These are phyloP conservation scores for Aspergillus sp. DNA, from an alignment of 2,329 filamentous ascomycete genomes.

Conservation along the genomic window DNA sequence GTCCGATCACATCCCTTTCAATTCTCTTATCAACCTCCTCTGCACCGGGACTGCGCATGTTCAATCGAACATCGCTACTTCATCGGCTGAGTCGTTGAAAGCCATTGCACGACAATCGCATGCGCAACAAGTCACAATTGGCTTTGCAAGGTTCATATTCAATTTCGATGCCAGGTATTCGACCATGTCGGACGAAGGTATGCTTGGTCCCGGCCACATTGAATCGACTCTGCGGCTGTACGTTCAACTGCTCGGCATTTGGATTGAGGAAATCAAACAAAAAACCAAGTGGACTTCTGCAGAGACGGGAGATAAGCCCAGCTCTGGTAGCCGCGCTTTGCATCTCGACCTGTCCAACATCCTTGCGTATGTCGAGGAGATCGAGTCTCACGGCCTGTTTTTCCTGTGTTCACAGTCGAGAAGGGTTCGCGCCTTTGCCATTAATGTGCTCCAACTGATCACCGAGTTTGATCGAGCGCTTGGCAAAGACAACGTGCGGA, in stretches of 20 bases:
- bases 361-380: constrained; percentile 89
- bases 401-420: constrained; percentile 94
- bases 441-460: constrained; percentile 83
- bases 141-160: constrained; percentile 95
- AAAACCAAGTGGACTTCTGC: constrained; percentile 66
- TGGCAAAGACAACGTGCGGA: constrained; percentile 66
- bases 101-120: constrained; percentile 89
- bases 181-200: constrained; percentile 94
- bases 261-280: constrained; percentile 91
- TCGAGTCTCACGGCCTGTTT: constrained; percentile 93
- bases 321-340: constrained; percentile 59
- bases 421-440: constrained; percentile 77
- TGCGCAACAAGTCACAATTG: constrained; percentile 90
- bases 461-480: constrained; percentile 88
- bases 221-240: constrained; percentile 89
- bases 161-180: constrained; percentile 96
- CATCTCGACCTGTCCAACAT: constrained; percentile 80
- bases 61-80: constrained; percentile 80
- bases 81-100: constrained; percentile 85
- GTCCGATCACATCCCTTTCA: constrained; percentile 83
- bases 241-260: constrained; percentile 86
- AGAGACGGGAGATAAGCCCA: constrained; percentile 54
- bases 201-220: constrained; percentile 88
- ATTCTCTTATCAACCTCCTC: constrained; percentile 83
- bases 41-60: constrained; percentile 97